Evolutionary conservation across 2,329 filamentous ascomycete genomes (phyloP).

Genomic region (Trichocomaceae sp.): DNA sequence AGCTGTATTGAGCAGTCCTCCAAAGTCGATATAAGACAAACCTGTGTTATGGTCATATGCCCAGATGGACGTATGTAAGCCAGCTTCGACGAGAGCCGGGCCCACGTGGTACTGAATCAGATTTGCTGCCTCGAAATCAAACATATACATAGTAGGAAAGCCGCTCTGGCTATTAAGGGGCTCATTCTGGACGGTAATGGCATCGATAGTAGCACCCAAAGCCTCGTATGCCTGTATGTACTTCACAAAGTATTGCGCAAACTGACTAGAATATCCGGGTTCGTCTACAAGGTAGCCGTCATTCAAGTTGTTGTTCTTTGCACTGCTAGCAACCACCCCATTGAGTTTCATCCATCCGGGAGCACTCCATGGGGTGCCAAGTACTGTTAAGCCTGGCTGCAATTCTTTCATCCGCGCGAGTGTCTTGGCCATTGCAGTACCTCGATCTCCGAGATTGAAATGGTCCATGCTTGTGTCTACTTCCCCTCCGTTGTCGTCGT

Average conservation of each 20-base stretch:
- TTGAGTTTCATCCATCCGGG: conserved; percentile 10
- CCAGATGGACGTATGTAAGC: conserved; percentile 6
- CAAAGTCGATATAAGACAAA: not conserved
- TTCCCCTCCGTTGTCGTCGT: conserved; percentile 3
- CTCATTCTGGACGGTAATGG: conserved; percentile 9
- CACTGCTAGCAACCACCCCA: not conserved
- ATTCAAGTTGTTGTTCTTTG: conserved; percentile 1
- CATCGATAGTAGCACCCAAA: conserved; percentile 7
- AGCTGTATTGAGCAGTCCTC: not conserved
- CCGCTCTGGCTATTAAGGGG: conserved; percentile 4
- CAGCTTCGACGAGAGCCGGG: conserved; percentile 7
- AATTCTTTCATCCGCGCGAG: conserved; percentile 8
- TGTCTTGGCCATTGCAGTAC: conserved; percentile 5
- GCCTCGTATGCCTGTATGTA: conserved; percentile 7
- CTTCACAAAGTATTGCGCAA: conserved; percentile 10
- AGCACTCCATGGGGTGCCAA: conserved; percentile 8
- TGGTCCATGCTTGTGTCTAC: not conserved
- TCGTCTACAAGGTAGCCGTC: conserved; percentile 1
- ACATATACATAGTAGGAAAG: conserved; percentile 11
- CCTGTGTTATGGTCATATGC: conserved; percentile 9
- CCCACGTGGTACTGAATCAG: conserved; percentile 4
- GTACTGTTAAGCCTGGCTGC: conserved; percentile 3
- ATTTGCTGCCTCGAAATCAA: not conserved
- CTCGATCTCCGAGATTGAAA: conserved; percentile 6
- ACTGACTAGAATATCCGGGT: not conserved